A percentile compares a stretch with the other conserved stretches of the same genome.
phyloP scores from a whole-genome alignment of 2,329 filamentous ascomycete genomes.

The Fusarium clavum region DNA sequence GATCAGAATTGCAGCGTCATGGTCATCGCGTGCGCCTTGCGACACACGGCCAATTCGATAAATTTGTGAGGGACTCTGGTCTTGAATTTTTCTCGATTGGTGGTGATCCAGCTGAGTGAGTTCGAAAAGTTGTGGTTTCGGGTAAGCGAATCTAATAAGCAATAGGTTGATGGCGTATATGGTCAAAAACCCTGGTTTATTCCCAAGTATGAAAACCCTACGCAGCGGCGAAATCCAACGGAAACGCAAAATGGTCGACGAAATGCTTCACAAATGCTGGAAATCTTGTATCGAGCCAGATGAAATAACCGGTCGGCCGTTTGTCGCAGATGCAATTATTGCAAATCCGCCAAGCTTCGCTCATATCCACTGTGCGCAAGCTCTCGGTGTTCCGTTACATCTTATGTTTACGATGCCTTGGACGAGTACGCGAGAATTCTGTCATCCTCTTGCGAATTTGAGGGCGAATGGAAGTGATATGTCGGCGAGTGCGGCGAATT shows the following conservation, averaged over 20 bases:
- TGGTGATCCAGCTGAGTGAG: conserved; percentile 21
- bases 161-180: conserved; percentile 1
- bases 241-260: neutral
- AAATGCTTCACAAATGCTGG: conserved; percentile 4
- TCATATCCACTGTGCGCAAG: conserved; percentile 61
- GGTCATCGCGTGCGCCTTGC: conserved; percentile 33
- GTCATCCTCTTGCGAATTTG: conserved; percentile 79
- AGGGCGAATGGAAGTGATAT: conserved; percentile 57
- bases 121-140: too few species aligned
- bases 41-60: conserved; percentile 21
- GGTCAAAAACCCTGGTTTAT: conserved; percentile 1
- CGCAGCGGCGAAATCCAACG: neutral
- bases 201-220: neutral
- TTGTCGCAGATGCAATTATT: conserved; percentile 60
- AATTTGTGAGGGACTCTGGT: neutral
- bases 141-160: too few species aligned
- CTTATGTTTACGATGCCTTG: conserved; percentile 75
- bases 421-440: conserved; percentile 78
- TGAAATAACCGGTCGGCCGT: neutral
- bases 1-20: conserved; percentile 14
- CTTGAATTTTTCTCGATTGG: conserved; percentile 23
- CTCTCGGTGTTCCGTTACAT: conserved; percentile 58
- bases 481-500: conserved; percentile 65
- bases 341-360: conserved; percentile 62
- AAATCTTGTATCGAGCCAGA: neutral